Conservation (phyloP, 2,329 filamentous ascomycete species). For the Penicillium sp. region DNA sequence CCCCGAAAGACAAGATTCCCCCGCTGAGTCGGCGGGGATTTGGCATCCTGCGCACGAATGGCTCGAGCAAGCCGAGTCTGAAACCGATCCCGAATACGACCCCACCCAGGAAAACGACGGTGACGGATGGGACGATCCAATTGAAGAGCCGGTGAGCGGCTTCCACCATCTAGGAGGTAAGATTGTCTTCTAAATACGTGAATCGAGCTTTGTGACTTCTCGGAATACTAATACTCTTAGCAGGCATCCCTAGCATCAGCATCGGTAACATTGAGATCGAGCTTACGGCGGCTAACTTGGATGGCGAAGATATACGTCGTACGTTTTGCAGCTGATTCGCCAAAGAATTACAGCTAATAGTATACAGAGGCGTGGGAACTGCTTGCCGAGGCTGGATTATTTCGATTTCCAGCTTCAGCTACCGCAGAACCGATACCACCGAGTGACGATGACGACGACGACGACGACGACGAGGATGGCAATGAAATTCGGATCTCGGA, state of each 20-base stretch:
- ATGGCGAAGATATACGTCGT: slow-evolving; percentile 27
- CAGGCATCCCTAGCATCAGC: slow-evolving; percentile 42
- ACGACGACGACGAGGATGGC: too few relatives aligned
- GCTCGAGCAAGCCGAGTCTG: slow-evolving; percentile 38
- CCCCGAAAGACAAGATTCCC: slow-evolving; percentile 19
- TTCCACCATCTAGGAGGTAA: slow-evolving; percentile 31
- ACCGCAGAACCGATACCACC: too few relatives aligned
- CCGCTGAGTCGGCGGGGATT: slow-evolving; percentile 23
- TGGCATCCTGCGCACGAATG: slow-evolving; percentile 43
- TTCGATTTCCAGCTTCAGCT: too few relatives aligned
- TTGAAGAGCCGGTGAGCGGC: slow-evolving; percentile 54
- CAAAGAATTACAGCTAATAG: too few relatives aligned
- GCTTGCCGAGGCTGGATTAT: slow-evolving; percentile 27
- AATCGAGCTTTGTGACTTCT: not conserved
- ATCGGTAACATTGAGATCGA: slow-evolving; percentile 35
- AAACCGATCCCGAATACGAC: slow-evolving; percentile 18
- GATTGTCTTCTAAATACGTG: too few relatives aligned
- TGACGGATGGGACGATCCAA: slow-evolving; percentile 16
- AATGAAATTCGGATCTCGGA: too few relatives aligned
- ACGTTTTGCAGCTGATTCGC: slow-evolving; percentile 1
- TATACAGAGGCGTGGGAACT: slow-evolving; percentile 37
- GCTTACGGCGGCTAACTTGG: slow-evolving; percentile 40
- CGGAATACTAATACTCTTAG: not conserved
- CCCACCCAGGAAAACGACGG: slow-evolving; percentile 12
- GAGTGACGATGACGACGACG: too few relatives aligned